These are phyloP conservation scores for Solanum paucissectum DNA, from an alignment of 257 asterid species.

Conservation along the genomic window DNA sequence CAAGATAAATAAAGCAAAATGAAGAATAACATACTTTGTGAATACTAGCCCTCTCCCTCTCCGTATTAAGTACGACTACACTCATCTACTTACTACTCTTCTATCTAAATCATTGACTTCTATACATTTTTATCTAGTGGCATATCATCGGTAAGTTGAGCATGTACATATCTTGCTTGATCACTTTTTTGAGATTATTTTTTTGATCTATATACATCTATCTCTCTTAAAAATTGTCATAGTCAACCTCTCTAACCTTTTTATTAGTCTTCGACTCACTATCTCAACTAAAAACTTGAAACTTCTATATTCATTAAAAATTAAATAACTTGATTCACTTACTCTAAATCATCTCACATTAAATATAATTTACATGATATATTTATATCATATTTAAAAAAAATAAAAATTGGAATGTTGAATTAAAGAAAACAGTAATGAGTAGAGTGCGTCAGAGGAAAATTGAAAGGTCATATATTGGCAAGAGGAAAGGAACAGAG, in stretches of 20 bases:
- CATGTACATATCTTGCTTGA: not conserved
- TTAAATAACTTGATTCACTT: not conserved
- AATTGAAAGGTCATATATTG: not conserved
- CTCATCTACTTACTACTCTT: not conserved
- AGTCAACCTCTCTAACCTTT: rapidly evolving
- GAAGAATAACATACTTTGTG: not conserved
- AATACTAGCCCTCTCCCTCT: not conserved
- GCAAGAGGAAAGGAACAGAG: not conserved
- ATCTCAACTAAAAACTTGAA: not conserved
- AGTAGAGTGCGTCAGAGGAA: not conserved
- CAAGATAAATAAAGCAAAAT: not conserved
- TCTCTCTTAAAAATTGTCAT: not conserved
- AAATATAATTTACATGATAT: not conserved
- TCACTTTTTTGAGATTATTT: no score
- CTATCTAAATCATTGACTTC: not conserved
- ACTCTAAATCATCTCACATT: not conserved
- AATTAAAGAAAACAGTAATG: not conserved
- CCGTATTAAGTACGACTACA: not conserved
- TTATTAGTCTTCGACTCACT: not conserved
- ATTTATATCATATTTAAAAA: no score
- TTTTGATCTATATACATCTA: not conserved
- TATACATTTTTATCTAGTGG: not conserved
- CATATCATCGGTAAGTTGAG: rapidly evolving
- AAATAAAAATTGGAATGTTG: not conserved
- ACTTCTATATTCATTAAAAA: no score